Conservation (phyloP, 495 filamentous ascomycete species). For the Lineolata rhizophorae region DNA sequence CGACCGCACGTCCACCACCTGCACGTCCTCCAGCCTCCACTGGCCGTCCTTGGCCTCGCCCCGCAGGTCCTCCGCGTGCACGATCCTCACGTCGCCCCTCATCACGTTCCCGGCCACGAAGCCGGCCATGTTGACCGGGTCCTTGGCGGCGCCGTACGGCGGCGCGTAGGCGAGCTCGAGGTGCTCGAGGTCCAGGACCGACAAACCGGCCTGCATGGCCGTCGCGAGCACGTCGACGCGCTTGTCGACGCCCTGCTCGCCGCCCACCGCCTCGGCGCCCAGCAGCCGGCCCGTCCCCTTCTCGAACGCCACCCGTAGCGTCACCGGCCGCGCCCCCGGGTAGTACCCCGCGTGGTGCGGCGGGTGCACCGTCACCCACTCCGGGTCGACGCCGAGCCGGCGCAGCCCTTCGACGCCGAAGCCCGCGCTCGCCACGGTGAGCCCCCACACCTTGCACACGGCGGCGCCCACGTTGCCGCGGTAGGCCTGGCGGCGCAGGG, state of each 20-base stretch:
- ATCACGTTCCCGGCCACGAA: constrained; percentile 13
- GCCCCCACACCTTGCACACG: constrained; percentile 12
- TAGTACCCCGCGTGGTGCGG: constrained; percentile 17
- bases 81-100: constrained; percentile 12
- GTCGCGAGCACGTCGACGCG: constrained; percentile 15
- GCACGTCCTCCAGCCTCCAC: not conserved
- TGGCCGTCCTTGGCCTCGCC: too few species aligned
- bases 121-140: constrained; percentile 18
- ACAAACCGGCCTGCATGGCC: constrained; percentile 14
- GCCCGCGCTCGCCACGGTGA: constrained; percentile 12
- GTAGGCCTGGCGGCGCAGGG: too few species aligned
- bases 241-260: constrained; percentile 13
- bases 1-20: constrained; percentile 13
- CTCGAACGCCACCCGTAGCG: constrained; percentile 12
- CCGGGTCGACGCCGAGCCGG: constrained; percentile 1
- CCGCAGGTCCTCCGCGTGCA: constrained; percentile 12
- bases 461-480: constrained; percentile 13
- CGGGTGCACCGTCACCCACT: constrained; percentile 17
- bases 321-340: constrained; percentile 12
- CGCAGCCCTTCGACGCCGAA: constrained; percentile 6
- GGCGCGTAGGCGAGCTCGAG: constrained; percentile 16
- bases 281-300: constrained; percentile 8
- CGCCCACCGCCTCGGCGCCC: constrained; percentile 13
- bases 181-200: constrained; percentile 16
- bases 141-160: constrained; percentile 16